A percentile compares a stretch with the other conserved stretches of the same genome.
Conservation (phyloP, 2,329 filamentous ascomycete genomes). For the Dothiorella sarmentorum region DNA sequence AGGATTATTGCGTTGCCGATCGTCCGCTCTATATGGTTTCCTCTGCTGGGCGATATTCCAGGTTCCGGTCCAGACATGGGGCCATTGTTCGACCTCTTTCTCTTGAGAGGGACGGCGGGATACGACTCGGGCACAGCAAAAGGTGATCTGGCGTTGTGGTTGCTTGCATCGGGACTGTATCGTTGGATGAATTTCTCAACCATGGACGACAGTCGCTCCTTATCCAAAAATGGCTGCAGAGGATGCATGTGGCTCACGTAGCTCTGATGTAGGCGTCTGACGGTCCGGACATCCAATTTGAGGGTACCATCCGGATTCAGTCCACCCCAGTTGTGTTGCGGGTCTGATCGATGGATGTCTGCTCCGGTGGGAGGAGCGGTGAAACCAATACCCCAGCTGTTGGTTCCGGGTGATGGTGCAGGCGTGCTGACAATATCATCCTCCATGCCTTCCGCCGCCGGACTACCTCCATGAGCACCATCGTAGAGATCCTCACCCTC, state of each 20-base stretch:
- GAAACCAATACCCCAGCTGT: slow-evolving; percentile 50
- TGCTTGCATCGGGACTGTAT: slow-evolving; percentile 29
- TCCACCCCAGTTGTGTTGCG: slow-evolving; percentile 42
- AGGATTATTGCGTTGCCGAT: slow-evolving; percentile 72
- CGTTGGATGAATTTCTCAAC: slow-evolving; percentile 46
- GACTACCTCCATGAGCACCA: slow-evolving; percentile 35
- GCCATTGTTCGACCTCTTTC: slow-evolving; percentile 33
- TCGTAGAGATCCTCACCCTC: slow-evolving; percentile 65
- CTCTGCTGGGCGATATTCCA: not conserved
- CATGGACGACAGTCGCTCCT: slow-evolving; percentile 50
- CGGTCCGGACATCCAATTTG: slow-evolving; percentile 51
- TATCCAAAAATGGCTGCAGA: slow-evolving; percentile 62
- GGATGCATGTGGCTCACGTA: slow-evolving; percentile 61
- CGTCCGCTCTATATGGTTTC: slow-evolving; percentile 19
- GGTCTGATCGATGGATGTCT: slow-evolving; percentile 29
- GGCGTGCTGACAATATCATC: slow-evolving; percentile 27
- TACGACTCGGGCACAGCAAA: slow-evolving; percentile 27
- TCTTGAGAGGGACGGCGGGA: slow-evolving; percentile 31
- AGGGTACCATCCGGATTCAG: slow-evolving; percentile 52
- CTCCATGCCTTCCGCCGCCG: slow-evolving; percentile 41
- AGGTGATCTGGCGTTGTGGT: slow-evolving; percentile 21
- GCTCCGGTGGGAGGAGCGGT: slow-evolving; percentile 27
- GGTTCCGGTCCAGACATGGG: not conserved
- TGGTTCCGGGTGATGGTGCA: slow-evolving; percentile 42
- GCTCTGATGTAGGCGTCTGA: slow-evolving; percentile 51